phyloP scores from a whole-genome alignment of 1,284 basidiomycete species.

The Cryptococcus sp. region DNA sequence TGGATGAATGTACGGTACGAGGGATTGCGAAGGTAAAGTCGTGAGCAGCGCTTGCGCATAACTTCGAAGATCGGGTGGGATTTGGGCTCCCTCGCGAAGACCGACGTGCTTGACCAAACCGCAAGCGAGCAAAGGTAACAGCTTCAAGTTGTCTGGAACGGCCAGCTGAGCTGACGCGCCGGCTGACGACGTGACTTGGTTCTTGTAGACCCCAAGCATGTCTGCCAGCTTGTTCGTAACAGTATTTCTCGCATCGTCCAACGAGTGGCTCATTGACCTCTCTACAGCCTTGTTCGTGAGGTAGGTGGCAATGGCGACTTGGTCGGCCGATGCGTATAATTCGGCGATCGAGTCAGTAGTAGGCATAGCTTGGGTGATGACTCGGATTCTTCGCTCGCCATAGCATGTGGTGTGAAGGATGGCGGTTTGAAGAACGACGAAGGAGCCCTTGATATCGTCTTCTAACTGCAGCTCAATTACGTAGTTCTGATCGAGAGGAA shows the following conservation, averaged over 20 bases:
- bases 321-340: conserved; percentile 92
- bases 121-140: conserved; percentile 85
- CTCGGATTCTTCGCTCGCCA: conserved; percentile 93
- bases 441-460: conserved; percentile 87
- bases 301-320: conserved; percentile 84
- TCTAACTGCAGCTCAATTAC: conserved; percentile 97
- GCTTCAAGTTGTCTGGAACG: conserved; percentile 88
- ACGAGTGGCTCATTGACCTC: conserved; percentile 73
- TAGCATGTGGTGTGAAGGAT: conserved; percentile 95
- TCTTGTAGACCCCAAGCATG: conserved; percentile 89
- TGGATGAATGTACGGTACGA: conserved; percentile 93
- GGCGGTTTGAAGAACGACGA: conserved; percentile 95
- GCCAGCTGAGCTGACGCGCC: conserved; percentile 94
- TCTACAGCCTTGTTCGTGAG: conserved; percentile 98
- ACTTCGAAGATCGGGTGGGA: conserved; percentile 91
- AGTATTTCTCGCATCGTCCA: conserved; percentile 93
- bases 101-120: conserved; percentile 95
- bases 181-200: conserved; percentile 87
- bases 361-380: conserved; percentile 88
- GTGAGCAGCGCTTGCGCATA: conserved; percentile 93
- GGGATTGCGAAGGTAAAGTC: conserved; percentile 83
- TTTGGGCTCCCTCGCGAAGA: conserved; percentile 90
- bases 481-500: conserved; percentile 95
- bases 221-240: conserved; percentile 88
- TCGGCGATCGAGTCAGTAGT: conserved; percentile 92